These are phyloP conservation scores for Leccinum solheimii DNA, from an alignment of 1,284 basidiomycete genomes.

Conservation along the genomic window DNA sequence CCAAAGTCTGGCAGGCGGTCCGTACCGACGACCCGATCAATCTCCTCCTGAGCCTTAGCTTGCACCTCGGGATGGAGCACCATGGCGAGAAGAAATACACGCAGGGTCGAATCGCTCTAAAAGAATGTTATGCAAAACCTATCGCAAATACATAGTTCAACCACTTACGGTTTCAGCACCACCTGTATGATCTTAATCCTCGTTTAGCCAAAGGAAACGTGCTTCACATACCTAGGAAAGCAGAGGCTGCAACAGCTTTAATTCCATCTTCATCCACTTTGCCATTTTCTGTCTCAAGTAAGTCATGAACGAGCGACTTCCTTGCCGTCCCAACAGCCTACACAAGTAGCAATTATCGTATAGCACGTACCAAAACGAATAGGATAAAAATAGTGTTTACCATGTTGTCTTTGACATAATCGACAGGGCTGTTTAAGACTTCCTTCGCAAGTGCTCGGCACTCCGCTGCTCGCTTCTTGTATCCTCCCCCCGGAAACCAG, in stretches of 20 bases:
- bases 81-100: slow-evolving; percentile 33
- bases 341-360: neutral
- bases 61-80: slow-evolving; percentile 32
- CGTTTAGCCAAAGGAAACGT: neutral
- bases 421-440: slow-evolving; percentile 32
- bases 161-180: slow-evolving; percentile 32
- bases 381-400: slow-evolving; percentile 18
- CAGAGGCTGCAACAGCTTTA: slow-evolving; percentile 29
- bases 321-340: slow-evolving; percentile 24
- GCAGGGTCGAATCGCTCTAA: slow-evolving; percentile 20
- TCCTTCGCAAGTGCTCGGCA: slow-evolving; percentile 29
- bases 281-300: slow-evolving; percentile 12
- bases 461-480: slow-evolving; percentile 29
- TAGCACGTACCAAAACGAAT: neutral
- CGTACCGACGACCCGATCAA: slow-evolving; percentile 29
- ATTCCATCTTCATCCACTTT: slow-evolving; percentile 14
- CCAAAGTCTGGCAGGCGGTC: slow-evolving; percentile 31
- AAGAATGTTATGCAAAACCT: neutral
- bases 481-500: slow-evolving; percentile 40
- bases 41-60: slow-evolving; percentile 28
- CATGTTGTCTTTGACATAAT: slow-evolving; percentile 34
- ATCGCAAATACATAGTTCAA: too few species aligned
- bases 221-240: slow-evolving; percentile 26
- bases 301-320: slow-evolving; percentile 24
- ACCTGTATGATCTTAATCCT: slow-evolving; percentile 15